Base-by-base conservation (phyloP, 768 basidiomycete genomes). In the Kwoniella heveanensis region DNA sequence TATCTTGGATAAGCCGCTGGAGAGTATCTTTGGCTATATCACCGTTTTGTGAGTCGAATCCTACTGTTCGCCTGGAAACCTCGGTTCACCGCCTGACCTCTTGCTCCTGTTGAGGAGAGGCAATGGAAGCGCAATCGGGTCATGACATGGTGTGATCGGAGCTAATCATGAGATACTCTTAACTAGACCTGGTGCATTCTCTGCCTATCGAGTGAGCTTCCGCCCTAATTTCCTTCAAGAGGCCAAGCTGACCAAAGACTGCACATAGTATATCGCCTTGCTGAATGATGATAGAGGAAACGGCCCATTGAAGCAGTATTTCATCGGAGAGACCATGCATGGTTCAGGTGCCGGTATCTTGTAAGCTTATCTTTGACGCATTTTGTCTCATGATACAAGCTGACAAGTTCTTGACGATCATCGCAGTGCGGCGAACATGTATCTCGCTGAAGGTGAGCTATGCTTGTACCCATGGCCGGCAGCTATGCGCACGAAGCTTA, bases 231-330 rank as follows among this genome's bases (percentile, higher is more conserved):
- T 26, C 19, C 32, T 6, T 32, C 32, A 32, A 5, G n/a, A n/a
- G n/a, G 13, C 13, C 32, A 15, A 54, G 54, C 47, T 65, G 44
- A 64, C 36, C 1, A 1, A 19, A 8, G 27, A 12, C 4, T n/a
- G 4, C 19, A 22, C 26, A 9, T 50, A 75, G 63, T 81, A 94
- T 76, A 91, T 93, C 63, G 93, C 92, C 10, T 78, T 97, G 57
- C 90, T 92, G 81, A 96, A 97, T 73, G 91, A 95, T 63, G 74
- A 80, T 0, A 83, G 76, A 24, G 94, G 93, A 0, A 86, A 92
- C 70, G 95, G 94, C 0, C 95, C 92, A 0, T 74, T 97, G 69
- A 89, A 92, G 73, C 92, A 95, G 80, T 98, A 99, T 82, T 99
- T 99, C 84, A 82, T 96, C 24, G 96, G 96, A 5, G 96, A 99